These are phyloP conservation scores for Phenoliferia sp. DNA, from an alignment of 1,284 basidiomycete genomes.

Conservation along the genomic window DNA sequence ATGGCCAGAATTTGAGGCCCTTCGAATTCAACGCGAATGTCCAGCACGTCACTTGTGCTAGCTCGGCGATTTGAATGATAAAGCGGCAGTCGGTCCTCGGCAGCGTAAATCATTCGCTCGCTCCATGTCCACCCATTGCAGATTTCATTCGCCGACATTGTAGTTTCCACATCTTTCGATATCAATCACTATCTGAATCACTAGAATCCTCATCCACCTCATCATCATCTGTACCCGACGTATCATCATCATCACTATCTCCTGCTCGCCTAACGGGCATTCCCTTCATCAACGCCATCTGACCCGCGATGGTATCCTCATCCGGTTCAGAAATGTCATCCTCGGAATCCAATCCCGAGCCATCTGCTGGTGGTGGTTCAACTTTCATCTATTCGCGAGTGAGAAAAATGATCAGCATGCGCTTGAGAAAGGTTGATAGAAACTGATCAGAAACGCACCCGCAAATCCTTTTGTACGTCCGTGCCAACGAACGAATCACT, in stretches of 20 bases:
- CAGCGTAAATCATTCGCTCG: too few relatives aligned
- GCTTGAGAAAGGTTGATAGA: background rate
- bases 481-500: conserved; percentile 86
- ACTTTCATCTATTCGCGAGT: conserved; percentile 64
- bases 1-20: too few relatives aligned
- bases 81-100: too few relatives aligned
- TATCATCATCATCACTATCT: conserved; percentile 49
- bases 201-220: conserved; percentile 41
- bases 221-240: conserved; percentile 39
- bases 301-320: conserved; percentile 89
- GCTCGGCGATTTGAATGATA: too few relatives aligned
- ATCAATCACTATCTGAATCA: conserved; percentile 10
- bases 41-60: too few relatives aligned
- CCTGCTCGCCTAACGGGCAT: conserved; percentile 66
- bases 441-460: conserved; percentile 50
- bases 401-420: background rate
- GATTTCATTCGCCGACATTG: too few relatives aligned
- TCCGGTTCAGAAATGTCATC: conserved; percentile 95
- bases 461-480: conserved; percentile 66
- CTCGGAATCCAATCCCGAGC: conserved; percentile 53
- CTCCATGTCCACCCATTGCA: too few relatives aligned
- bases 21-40: too few relatives aligned
- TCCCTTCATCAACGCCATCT: conserved; percentile 97
- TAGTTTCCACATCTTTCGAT: background rate
- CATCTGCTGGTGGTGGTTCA: conserved; percentile 61